Evolutionary conservation across 345 rosid genomes (phyloP).

Genomic region (Pugionium dolabratum): DNA sequence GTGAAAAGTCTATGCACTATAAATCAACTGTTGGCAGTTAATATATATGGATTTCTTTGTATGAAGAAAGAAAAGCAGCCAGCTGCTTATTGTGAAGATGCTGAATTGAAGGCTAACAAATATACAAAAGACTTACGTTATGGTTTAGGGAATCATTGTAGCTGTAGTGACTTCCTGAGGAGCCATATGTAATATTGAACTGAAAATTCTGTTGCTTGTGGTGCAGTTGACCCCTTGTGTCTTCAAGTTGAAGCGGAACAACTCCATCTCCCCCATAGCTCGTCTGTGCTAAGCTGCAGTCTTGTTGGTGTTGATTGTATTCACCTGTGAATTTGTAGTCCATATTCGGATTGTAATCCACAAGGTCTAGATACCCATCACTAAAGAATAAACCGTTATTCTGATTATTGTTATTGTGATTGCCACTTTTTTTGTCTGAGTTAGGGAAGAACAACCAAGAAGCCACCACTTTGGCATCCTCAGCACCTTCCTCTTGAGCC

Average conservation of each 20-base stretch:
- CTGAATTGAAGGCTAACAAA: slow-evolving; percentile 6
- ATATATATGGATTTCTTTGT: background rate
- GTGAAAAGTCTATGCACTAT: background rate
- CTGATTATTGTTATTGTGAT: slow-evolving; percentile 34
- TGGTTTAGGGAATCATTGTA: slow-evolving; percentile 49
- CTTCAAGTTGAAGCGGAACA: slow-evolving; percentile 62
- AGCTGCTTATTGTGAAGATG: slow-evolving; percentile 18
- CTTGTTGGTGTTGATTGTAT: slow-evolving; percentile 43
- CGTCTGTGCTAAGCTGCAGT: slow-evolving; percentile 44
- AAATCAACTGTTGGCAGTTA: background rate
- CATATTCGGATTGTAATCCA: slow-evolving; percentile 57
- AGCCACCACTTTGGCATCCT: slow-evolving; percentile 68
- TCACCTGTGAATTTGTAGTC: slow-evolving; percentile 54
- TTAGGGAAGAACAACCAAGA: slow-evolving; percentile 67
- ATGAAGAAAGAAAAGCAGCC: background rate
- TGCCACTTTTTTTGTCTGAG: slow-evolving; percentile 46
- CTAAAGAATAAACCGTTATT: slow-evolving; percentile 49
- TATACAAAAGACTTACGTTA: slow-evolving; percentile 49
- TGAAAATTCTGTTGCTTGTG: slow-evolving; percentile 48
- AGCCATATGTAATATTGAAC: slow-evolving; percentile 49
- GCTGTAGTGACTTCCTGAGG: slow-evolving; percentile 51
- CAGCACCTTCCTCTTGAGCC: slow-evolving; percentile 47
- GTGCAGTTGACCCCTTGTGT: slow-evolving; percentile 45
- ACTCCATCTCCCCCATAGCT: slow-evolving; percentile 61
- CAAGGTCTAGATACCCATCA: slow-evolving; percentile 68